These are phyloP conservation scores for Ananas comosus DNA, from an alignment of 176 grass and related monocot species.

Conservation along the genomic window DNA sequence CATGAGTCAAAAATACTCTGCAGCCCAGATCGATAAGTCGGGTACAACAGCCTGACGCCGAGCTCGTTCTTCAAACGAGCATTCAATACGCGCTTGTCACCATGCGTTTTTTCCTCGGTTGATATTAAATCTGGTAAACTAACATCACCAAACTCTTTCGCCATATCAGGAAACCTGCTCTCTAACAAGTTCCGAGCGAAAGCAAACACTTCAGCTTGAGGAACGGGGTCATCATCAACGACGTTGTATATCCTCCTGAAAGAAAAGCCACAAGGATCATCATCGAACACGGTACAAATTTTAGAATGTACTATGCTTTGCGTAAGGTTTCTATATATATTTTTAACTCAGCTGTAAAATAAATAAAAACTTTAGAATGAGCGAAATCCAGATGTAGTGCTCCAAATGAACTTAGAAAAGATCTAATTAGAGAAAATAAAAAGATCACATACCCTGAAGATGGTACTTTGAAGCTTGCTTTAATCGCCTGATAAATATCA, in stretches of 20 bases:
- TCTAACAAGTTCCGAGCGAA: constrained; percentile 59
- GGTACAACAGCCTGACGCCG: neutral
- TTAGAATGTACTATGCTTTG: neutral
- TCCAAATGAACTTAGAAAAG: too few species aligned
- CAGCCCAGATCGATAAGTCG: neutral
- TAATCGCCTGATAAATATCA: constrained; percentile 66
- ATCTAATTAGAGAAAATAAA: neutral
- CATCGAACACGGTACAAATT: neutral
- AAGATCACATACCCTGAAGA: constrained; percentile 36
- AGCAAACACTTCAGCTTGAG: constrained; percentile 63
- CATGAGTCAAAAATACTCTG: neutral
- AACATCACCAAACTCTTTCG: neutral
- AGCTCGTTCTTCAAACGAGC: neutral
- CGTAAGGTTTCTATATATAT: too few species aligned
- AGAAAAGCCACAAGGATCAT: neutral
- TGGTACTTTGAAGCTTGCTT: constrained; percentile 45
- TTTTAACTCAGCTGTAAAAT: too few species aligned
- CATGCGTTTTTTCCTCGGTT: constrained; percentile 1
- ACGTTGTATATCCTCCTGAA: constrained; percentile 72
- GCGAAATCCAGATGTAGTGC: too few species aligned
- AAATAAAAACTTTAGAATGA: too few species aligned
- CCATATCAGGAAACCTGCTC: constrained; percentile 39
- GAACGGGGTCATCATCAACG: constrained; percentile 75
- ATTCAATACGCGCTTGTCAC: constrained; percentile 36
- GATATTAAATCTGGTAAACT: constrained; percentile 2